Evolutionary conservation across 441 rosid genomes (phyloP), one percentile per base, ranked within the genome.

Genomic region (Euphorbia celastroides): DNA sequence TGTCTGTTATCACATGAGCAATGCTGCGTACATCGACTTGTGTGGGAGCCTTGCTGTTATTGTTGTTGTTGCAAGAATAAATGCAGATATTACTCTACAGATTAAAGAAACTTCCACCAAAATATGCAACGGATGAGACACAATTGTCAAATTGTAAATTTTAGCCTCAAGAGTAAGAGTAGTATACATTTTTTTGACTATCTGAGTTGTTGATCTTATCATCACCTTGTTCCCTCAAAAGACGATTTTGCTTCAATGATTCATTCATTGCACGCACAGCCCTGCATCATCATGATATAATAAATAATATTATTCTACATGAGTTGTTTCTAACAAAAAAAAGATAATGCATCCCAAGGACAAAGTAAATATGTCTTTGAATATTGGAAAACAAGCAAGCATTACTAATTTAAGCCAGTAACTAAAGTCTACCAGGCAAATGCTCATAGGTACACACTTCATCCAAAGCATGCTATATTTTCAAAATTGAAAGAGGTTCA

Each of bases 191-290:
- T 81, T 82, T 79, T 62, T 78, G 90, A 78, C 64, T 78, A 74
- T 80, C 87, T 66, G 83, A 70, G 57, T 76, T 71, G 67, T 70
- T 83, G 48, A 71, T 82, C 74, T 78, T 77, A 68, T 81, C 85
- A 77, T 79, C 83, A 44, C 76, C 77, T 25, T 58, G 90, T 74
- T 84, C 96, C 73, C 80, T 85, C 75, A 83, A 70, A 67, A 84
- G 74, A 60, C 94, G 94, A 72, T 93, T 90, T 84, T 93, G 98
- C 91, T 96, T 96, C 86, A 93, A 66, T 14, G 90, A 79, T 86
- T 96, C 99, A 80, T 81, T 93, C 98, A 96, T 96, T 48, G 96
- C 97, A 67, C 97, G 87, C 51, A 93, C 98, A 76, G 97, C 97
- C 96, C 98, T 96, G 91, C 72, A 78, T 80, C 70, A 56, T 71